Base-by-base conservation (phyloP, 306 rosid species). In the Lablab purpureus region DNA sequence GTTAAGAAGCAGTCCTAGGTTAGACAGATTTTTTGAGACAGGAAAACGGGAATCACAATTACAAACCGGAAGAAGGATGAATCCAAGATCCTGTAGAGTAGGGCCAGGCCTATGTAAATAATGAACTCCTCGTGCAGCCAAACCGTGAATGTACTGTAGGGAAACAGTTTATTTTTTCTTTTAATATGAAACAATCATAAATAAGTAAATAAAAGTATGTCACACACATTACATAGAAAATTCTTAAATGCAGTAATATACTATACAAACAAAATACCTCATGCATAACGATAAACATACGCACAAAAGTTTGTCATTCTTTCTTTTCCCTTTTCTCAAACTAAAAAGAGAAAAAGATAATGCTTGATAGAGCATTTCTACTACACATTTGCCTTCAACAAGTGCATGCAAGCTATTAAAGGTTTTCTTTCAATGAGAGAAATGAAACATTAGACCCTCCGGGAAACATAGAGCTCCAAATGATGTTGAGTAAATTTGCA, bases 51-150 rank as follows among this genome's bases (percentile, higher is more conserved):
- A 66, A 19, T 13, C 71, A 80, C 18, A 32, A 43, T 30, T 71
- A 84, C 95, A 1, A 50, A 94, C 99, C 78, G 97, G 97, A 80
- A 94, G 97, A 85, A 96, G 83, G 11, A 78, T 56, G 87, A 91
- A 96, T 32, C 99, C 99, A 79, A 85, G 84, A 77, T 96, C 99
- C 89, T 96, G 99, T 69, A 96, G 94, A 3, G 86, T 79, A 62
- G 98, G 96, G 66, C 98, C 99, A 4, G 99, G 97, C 74, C 87
- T 88, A 85, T 96, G 99, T 37, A 96, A 83, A 83, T 91, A 96
- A 81, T 96, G 99, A 85, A 96, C 97, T 76, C 99, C 99, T 56
- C 87, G 87, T 60, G 99, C 99, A 86, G 98, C 97, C 81, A 96
- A 81, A 84, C 98, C 99, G 82, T 96, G 99, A 62, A 96, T 81